A percentile compares a stretch with the other conserved stretches of the same genome.
phyloP scores from a whole-genome alignment of 73 alveolate genomes.

The Tetrahymena borealis region DNA sequence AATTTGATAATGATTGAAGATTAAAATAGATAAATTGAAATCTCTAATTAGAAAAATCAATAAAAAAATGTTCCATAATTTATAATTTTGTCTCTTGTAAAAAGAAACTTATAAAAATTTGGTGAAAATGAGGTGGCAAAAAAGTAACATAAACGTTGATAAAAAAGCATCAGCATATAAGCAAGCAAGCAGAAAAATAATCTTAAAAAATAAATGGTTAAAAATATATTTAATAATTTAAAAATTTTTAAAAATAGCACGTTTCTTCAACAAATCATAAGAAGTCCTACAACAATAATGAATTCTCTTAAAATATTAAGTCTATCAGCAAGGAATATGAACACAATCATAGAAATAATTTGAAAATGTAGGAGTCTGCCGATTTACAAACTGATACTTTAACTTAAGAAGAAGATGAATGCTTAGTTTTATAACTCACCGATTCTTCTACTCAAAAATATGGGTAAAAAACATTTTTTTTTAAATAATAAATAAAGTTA shows the following conservation, averaged over 20 bases:
- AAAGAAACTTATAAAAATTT: too few species aligned
- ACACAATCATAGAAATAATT: not conserved
- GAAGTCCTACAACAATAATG: not conserved
- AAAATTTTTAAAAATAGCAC: not conserved
- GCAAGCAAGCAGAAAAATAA: too few species aligned
- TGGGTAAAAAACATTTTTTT: not conserved
- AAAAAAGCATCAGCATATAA: too few species aligned
- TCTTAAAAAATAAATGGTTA: not conserved
- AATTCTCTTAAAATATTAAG: not conserved
- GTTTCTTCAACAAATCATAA: not conserved
- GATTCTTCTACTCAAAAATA: not conserved
- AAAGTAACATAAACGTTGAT: too few species aligned
- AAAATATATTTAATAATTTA: not conserved
- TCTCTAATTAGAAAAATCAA: too few species aligned
- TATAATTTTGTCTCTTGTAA: too few species aligned
- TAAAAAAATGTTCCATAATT: too few species aligned
- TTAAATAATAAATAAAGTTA: too few species aligned
- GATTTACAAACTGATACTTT: not conserved
- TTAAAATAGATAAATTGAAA: too few species aligned
- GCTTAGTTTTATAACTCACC: not conserved
- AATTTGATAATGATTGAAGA: too few species aligned
- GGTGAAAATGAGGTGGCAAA: too few species aligned
- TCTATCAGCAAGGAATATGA: not conserved
- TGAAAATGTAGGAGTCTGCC: not conserved
- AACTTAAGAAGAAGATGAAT: not conserved